These are phyloP conservation scores for Colletotrichum agaves DNA, from an alignment of 2,329 filamentous ascomycete species.

Conservation along the genomic window DNA sequence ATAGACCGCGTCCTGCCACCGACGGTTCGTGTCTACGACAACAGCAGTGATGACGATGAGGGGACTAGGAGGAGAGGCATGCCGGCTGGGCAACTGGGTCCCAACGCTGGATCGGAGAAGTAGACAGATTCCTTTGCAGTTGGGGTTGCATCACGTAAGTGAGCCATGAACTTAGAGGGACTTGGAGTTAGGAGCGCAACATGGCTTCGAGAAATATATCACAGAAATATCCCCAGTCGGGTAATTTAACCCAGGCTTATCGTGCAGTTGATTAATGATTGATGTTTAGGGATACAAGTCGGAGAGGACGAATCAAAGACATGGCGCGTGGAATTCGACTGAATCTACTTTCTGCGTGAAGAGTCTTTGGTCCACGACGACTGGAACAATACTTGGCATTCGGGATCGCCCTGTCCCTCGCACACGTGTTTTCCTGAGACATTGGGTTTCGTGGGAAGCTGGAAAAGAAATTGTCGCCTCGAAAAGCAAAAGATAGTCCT, in stretches of 20 bases:
- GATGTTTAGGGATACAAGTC: not conserved
- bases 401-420: no score
- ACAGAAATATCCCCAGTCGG: not conserved
- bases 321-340: no score
- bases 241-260: not conserved
- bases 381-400: no score
- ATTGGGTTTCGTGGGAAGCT: no score
- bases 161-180: not conserved
- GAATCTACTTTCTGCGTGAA: no score
- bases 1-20: not conserved
- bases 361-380: no score
- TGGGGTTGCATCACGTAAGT: not conserved
- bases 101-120: not conserved
- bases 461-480: no score
- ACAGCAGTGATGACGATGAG: not conserved
- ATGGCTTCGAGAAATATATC: not conserved
- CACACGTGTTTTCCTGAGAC: no score
- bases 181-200: not conserved
- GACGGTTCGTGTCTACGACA: slow-evolving; percentile 7
- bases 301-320: no score
- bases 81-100: not conserved
- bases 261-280: not conserved
- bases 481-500: no score
- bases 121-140: not conserved
- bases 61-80: not conserved